Evolutionary conservation across 1,284 basidiomycete species (phyloP), one percentile per base, ranked within the genome.

Genomic region (Malassezia nana): DNA sequence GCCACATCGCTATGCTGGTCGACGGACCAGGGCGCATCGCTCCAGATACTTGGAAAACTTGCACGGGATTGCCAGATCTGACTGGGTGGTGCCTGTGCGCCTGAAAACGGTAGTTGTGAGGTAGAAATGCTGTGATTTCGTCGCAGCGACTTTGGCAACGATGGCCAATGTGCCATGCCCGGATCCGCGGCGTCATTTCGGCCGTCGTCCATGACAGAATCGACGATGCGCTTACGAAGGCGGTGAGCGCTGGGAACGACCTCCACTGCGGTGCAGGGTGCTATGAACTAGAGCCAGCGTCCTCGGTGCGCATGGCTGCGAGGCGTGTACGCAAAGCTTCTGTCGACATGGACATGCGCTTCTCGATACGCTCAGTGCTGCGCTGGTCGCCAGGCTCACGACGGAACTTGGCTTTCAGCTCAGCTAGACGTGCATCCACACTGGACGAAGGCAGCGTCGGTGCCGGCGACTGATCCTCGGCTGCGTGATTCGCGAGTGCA

Each of bases 401-500:
- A 26, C 53, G 52, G 38, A 71, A 71, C 52, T 69, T 69, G 20
- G 65, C 64, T 39, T 67, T 46, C 35, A 71, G 50, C 45, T 67
- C 63, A 0, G 68, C 68, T 12, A 71, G 50, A 20, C 68, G 53
- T 38, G 69, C 67, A 13, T 71, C 68, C 32, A 42, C 45, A 38
- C 32, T 33, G 20, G 45, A 31, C 9, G 45, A 47, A 5, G 45
- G 31, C 12, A 30, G 20, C 2, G 38, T 31, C 1, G 18, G 33
- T 4, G 47, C 41, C 2, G 41, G 24, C 5, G 28, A 13, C 28
- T 25, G 15, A 66, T 89, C 87, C 66, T 90, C 87, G 6, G 84
- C 84, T 15, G 86, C 86, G 53, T 88, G 81, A 69, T 76, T 76
- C 15, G 69, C 74, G 31, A 76, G 61, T 0, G 76, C 76, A 1